Base-by-base conservation (phyloP, 1,284 basidiomycete species). In the Puccinia coronata region DNA sequence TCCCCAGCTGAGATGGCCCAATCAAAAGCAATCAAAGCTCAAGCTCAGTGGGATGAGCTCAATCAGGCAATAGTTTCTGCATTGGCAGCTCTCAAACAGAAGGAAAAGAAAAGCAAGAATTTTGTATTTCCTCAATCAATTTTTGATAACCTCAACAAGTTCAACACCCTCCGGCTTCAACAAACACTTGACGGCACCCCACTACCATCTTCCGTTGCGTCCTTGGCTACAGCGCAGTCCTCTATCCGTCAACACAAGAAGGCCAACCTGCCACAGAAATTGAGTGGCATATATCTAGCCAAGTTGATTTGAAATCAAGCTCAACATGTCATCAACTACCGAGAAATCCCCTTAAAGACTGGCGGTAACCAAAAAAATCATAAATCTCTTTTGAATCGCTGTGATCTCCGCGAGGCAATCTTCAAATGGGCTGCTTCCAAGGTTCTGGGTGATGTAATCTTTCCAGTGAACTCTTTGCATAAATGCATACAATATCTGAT, bases 31-130 rank as follows among this genome's bases (percentile, higher is more conserved):
- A 20, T 16, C 11, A 51, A 51, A 51, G 49, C 49, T 16, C 12
- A 51, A 51, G 49, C 49, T 11, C 49, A 61, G 57, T 61, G 57
- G 57, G 34, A 36, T 31, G 25, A 61, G 57, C 57, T 61, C 11
- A 16, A 61, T 23, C 20, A 6, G 11, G 57, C 57, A 11, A 18
- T 61, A 28, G 34, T 23, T 28, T 8, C 57, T 61, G 57, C 34
- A 28, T 28, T 5, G 31, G 57, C 25, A 28, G 28, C 31, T 61
- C 57, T 61, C 69, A 71, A 71, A 47, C 14, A 71, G 28, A 51
- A 71, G 43, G 28, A 47, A 14, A 71, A 71, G 43, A 71, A 71
- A 71, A 25, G 49, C 28, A 43, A 43, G 69, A 71, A 47, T 3
- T 31, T 43, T 47, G 18, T 49, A 23, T 25, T 71, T 31, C 69